These are phyloP conservation scores for Thinopyrum elongatum DNA, from an alignment of 176 grass and related monocot species.

Conservation along the genomic window DNA sequence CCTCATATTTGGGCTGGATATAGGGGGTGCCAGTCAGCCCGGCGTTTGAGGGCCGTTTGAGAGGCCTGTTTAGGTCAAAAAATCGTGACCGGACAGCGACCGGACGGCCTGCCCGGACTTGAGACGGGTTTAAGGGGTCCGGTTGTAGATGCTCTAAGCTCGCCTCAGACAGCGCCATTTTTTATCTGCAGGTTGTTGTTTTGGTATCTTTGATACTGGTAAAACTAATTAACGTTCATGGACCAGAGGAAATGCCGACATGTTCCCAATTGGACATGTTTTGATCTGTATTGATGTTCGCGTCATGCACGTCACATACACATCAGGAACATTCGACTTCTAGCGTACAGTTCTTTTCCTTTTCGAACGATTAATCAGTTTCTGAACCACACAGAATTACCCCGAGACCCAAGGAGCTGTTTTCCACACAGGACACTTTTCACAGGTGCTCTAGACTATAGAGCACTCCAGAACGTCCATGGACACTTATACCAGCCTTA, in stretches of 20 bases:
- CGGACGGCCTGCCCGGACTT: too few relatives aligned
- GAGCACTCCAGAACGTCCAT: slow-evolving; percentile 19
- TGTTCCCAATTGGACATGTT: background rate
- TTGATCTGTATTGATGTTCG: background rate
- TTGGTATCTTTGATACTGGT: background rate
- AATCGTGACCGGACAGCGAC: too few relatives aligned
- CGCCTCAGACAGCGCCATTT: background rate
- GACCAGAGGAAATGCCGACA: background rate
- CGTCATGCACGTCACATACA: background rate
- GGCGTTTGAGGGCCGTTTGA: too few relatives aligned
- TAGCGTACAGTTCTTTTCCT: background rate
- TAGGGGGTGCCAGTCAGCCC: too few relatives aligned
- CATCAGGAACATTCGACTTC: background rate
- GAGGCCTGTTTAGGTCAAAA: too few relatives aligned
- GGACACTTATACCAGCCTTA: background rate
- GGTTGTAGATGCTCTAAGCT: too few relatives aligned
- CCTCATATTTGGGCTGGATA: too few relatives aligned
- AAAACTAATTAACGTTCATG: background rate
- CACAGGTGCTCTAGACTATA: background rate
- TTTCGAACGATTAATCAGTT: background rate
- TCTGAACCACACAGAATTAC: background rate
- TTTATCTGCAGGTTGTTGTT: background rate
- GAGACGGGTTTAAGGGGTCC: too few relatives aligned
- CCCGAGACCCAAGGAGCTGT: background rate
- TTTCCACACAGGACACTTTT: background rate